Percentiles rank a stretch among this genome's conserved stretches.
Conservation (phyloP, 352 stramenopile species). For the Pythium dissotocum region DNA sequence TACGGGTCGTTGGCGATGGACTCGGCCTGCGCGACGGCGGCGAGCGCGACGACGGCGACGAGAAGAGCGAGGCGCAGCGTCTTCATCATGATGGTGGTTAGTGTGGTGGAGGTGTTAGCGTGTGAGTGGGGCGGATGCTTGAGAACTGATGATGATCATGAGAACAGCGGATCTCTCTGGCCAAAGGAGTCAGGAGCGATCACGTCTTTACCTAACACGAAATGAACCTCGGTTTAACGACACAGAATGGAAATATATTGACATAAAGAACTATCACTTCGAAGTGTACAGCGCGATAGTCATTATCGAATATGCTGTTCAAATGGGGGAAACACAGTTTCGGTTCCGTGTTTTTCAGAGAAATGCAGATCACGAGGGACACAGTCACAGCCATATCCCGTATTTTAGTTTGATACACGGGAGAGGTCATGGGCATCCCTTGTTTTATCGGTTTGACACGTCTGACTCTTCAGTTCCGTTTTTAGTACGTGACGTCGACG, state of each 20-base stretch:
- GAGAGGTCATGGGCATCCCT: no score
- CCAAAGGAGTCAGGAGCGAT: no score
- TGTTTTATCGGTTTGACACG: no score
- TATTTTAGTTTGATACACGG: background rate
- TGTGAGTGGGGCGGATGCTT: background rate
- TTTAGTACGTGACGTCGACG: no score
- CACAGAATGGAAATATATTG: no score
- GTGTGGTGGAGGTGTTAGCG: no score
- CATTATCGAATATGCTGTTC: background rate
- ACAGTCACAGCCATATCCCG: background rate
- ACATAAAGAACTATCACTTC: no score
- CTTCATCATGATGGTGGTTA: background rate
- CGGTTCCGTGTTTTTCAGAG: background rate
- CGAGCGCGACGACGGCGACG: conserved; percentile 5
- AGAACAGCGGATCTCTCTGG: no score
- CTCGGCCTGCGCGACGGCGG: conserved; percentile 3
- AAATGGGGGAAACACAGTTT: background rate
- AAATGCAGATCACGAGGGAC: background rate
- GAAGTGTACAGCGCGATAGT: no score
- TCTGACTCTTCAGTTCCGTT: no score
- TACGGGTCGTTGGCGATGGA: conserved; percentile 27
- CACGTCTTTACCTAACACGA: no score
- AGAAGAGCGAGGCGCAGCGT: conserved; percentile 9
- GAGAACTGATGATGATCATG: background rate
- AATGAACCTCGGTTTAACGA: background rate